Conservation (phyloP, 1,284 basidiomycete species). For the Tilletia walkeri region DNA sequence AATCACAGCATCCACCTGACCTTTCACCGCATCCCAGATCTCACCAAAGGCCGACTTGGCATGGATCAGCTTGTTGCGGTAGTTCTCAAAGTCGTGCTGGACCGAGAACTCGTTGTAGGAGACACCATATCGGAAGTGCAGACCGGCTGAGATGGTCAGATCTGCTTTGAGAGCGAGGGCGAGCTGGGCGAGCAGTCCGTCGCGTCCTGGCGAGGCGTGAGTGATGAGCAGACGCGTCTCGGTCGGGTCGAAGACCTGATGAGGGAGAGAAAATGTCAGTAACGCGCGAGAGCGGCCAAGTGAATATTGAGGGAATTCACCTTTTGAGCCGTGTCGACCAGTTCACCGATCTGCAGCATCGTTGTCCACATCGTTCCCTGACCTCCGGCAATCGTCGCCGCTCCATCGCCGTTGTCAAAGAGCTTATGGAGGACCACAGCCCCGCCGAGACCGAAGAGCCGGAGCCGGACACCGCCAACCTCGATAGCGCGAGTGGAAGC, state of each 20-base stretch:
- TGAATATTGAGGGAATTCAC: conserved; percentile 58
- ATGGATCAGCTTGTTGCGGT: conserved; percentile 74
- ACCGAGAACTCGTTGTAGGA: conserved; percentile 97
- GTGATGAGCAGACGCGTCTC: conserved; percentile 92
- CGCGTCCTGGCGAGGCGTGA: conserved; percentile 86
- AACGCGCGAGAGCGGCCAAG: neutral
- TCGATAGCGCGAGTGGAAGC: conserved; percentile 85
- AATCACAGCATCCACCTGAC: conserved; percentile 85
- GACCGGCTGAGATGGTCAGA: conserved; percentile 85
- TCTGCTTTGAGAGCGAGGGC: conserved; percentile 88
- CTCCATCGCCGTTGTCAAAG: conserved; percentile 93
- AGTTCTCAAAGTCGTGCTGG: conserved; percentile 82
- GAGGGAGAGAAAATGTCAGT: neutral
- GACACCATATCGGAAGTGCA: conserved; percentile 94
- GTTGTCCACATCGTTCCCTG: conserved; percentile 99
- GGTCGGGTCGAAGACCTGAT: conserved; percentile 71
- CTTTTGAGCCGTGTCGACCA: conserved; percentile 93
- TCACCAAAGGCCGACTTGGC: conserved; percentile 82
- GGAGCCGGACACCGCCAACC: conserved; percentile 86
- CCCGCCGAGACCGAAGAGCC: conserved; percentile 90
- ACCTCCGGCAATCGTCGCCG: conserved; percentile 91
- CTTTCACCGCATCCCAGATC: conserved; percentile 90
- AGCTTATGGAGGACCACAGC: conserved; percentile 94
- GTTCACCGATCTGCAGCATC: conserved; percentile 92
- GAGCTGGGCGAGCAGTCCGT: conserved; percentile 87